Conservation (phyloP, 345 rosid species). For the Bruguiera sexangula region DNA sequence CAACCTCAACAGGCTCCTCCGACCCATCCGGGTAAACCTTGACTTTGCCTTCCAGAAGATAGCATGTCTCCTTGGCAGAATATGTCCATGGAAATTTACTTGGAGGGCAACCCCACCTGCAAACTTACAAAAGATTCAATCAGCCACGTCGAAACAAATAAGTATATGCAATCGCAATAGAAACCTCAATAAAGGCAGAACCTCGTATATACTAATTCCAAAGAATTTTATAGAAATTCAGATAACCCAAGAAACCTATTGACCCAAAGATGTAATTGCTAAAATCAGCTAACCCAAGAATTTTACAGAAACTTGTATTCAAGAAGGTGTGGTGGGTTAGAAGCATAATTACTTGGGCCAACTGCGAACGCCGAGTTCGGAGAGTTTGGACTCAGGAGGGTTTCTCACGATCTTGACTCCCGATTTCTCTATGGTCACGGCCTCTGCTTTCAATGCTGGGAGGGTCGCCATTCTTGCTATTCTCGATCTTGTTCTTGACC, state of each 20-base stretch:
- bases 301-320: too few relatives aligned
- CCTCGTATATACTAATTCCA: too few relatives aligned
- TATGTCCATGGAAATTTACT: slow-evolving; percentile 94
- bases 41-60: slow-evolving; percentile 66
- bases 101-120: slow-evolving; percentile 94
- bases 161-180: neutral
- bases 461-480: slow-evolving; percentile 9
- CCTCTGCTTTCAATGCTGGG: slow-evolving; percentile 42
- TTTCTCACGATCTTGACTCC: slow-evolving; percentile 62
- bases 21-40: slow-evolving; percentile 78
- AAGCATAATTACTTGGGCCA: slow-evolving; percentile 65
- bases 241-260: neutral
- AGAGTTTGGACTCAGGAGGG: slow-evolving; percentile 74
- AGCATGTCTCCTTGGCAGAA: slow-evolving; percentile 67
- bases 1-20: slow-evolving; percentile 60
- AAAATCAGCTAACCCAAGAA: neutral
- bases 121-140: neutral
- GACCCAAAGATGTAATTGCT: neutral
- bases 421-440: slow-evolving; percentile 59
- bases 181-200: too few relatives aligned
- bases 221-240: neutral
- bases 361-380: slow-evolving; percentile 63
- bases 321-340: neutral
- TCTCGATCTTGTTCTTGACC: neutral
- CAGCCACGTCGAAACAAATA: neutral